Conservation (phyloP, 2,329 filamentous ascomycete genomes). For the Neoscytalidium dimidiatum region DNA sequence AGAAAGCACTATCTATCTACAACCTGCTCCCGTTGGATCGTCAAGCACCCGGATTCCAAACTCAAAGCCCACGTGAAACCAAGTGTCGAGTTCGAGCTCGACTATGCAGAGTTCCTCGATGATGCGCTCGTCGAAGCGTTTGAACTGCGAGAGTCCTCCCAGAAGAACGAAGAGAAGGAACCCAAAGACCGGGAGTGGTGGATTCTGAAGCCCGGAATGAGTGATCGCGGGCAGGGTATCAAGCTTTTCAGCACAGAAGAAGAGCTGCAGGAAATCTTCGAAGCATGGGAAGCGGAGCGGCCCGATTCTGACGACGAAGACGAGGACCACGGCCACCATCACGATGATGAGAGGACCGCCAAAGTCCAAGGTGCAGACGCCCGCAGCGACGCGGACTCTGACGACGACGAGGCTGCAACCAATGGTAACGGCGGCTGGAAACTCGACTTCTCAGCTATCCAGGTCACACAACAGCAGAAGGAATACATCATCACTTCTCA, state of each 20-base stretch:
- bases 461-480: constrained; percentile 30
- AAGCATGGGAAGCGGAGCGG: constrained; percentile 77
- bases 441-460: background rate
- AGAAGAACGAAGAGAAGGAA: constrained; percentile 60
- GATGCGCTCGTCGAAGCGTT: constrained; percentile 89
- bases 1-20: constrained; percentile 90
- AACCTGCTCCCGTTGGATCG: constrained; percentile 81
- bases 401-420: constrained; percentile 29
- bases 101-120: constrained; percentile 95
- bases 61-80: constrained; percentile 73
- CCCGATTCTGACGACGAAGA: constrained; percentile 59
- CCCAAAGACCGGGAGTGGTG: constrained; percentile 72
- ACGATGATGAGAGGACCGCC: constrained; percentile 24
- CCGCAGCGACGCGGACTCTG: constrained; percentile 37
- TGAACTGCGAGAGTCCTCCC: constrained; percentile 78
- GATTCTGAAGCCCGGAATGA: constrained; percentile 98
- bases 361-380: constrained; percentile 31
- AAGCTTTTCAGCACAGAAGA: constrained; percentile 82
- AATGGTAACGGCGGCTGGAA: background rate
- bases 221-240: constrained; percentile 92
- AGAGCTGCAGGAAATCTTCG: constrained; percentile 84
- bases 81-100: constrained; percentile 85
- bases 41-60: constrained; percentile 74
- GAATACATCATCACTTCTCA: constrained; percentile 78
- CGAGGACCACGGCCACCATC: constrained; percentile 36